Base-by-base conservation (phyloP, 495 filamentous ascomycete genomes). In the Lichenothelia convexa region DNA sequence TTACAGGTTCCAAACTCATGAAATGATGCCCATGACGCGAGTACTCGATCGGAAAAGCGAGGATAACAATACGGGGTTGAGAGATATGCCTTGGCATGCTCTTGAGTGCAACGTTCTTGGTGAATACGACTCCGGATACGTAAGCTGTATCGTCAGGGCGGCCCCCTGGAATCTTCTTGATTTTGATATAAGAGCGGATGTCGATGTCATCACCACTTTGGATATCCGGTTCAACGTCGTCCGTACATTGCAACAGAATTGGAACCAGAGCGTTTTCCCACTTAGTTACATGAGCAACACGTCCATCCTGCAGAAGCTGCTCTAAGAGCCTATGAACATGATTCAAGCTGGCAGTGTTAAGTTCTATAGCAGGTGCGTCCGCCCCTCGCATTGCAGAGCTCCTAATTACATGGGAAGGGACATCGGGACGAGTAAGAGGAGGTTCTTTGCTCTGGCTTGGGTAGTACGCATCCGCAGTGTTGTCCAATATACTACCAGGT, bases 1-100 rank as follows among this genome's bases (percentile, higher is more conserved):
- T 93, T 38, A 99, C 85, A 23, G 86, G 89, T 44, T 93, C 83
- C 17, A 99, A 60, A 44, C 91, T 95, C 89, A 99, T 95, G 56
- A 95, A 94, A 44, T 94, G 87, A 42, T 82, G 76, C 47, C 93
- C 80, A 45, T 93, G 85, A 22, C 89, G 76, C 27, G 86, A 79
- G 58, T 95, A 99, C 50, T 95, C 91, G 32, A 99, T 79, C 5
- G 91, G 78, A 51, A 99, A 99, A 5, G 84, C 82, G 21, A 95
- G 73, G 45, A 95, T 86, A 32, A 93, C 64, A 39, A 95, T 92
- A 18, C 83, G 75, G 2, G 91, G 91, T 36, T 78, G 73, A 12
- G 65, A 47, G 41, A 95, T 85, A 41, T 68, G 85, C 38, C 91
- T 68, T 9, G 80, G 77, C 91, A 99, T 99, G 53, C 73, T 85